phyloP scores from a whole-genome alignment of 73 alveolate genomes.

The Paramecium octaurelia region DNA sequence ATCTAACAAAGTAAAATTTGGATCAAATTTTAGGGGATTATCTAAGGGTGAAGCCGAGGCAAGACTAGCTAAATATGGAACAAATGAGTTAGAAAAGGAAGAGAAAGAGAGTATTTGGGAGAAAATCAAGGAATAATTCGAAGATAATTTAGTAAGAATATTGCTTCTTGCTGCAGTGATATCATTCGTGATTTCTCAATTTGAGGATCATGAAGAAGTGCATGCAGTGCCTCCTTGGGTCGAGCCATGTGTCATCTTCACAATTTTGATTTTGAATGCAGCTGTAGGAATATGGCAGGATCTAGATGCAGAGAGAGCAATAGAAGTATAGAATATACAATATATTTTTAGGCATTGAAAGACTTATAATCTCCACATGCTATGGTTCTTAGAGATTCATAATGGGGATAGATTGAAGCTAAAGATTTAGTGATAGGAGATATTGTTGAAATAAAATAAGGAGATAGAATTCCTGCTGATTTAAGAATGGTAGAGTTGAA shows the following conservation, averaged over 20 bases:
- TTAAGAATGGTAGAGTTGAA: constrained; percentile 71
- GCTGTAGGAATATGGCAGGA: constrained; percentile 94
- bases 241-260: constrained; percentile 95
- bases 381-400: constrained; percentile 73
- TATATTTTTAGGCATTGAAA: constrained; percentile 80
- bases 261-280: constrained; percentile 91
- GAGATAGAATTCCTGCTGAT: constrained; percentile 97
- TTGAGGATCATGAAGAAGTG: constrained; percentile 54
- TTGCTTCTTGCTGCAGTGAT: constrained; percentile 92
- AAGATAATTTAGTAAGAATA: constrained; percentile 89
- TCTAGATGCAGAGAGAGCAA: constrained; percentile 95
- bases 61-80: constrained; percentile 73
- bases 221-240: constrained; percentile 74
- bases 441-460: constrained; percentile 77
- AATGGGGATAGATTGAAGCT: constrained; percentile 83
- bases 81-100: constrained; percentile 82
- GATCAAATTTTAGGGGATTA: neutral
- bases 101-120: constrained; percentile 90
- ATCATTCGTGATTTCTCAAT: constrained; percentile 73
- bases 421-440: constrained; percentile 94
- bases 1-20: neutral
- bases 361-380: constrained; percentile 83
- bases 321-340: constrained; percentile 54
- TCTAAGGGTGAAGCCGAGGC: neutral
- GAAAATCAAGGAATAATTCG: constrained; percentile 88